phyloP scores from a whole-genome alignment of 1,284 basidiomycete species.

The Ceratobasidium theobromae region DNA sequence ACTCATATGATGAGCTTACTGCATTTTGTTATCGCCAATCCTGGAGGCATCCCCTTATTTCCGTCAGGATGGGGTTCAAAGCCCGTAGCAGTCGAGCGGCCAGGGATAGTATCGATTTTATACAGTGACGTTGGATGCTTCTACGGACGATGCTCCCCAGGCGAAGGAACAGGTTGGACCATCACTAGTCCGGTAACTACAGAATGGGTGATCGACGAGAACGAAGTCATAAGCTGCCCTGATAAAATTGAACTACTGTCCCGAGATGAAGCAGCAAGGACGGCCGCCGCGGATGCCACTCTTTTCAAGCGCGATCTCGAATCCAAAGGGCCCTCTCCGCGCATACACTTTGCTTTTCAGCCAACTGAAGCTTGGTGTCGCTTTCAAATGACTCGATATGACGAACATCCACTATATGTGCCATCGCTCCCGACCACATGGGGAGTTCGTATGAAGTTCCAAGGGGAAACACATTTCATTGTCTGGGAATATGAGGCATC shows the following conservation, averaged over 20 bases:
- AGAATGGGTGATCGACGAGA: constrained; percentile 46
- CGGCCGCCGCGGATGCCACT: constrained; percentile 11
- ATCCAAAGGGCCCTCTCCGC: constrained; percentile 35
- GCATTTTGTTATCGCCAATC: constrained; percentile 52
- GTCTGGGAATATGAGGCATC: constrained; percentile 46
- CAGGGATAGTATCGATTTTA: constrained; percentile 52
- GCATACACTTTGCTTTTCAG: constrained; percentile 47
- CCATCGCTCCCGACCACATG: constrained; percentile 5
- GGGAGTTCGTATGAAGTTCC: constrained; percentile 19
- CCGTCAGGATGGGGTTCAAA: constrained; percentile 47
- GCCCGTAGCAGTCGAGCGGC: constrained; percentile 42
- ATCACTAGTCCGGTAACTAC: constrained; percentile 49
- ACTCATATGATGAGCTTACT: constrained; percentile 56
- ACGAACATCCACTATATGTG: constrained; percentile 32
- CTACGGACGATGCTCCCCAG: constrained; percentile 53
- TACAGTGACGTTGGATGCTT: constrained; percentile 67
- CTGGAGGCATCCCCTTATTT: constrained; percentile 42
- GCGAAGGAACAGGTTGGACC: constrained; percentile 52
- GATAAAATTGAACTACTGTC: constrained; percentile 20
- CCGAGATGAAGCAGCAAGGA: constrained; percentile 30
- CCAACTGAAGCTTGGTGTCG: constrained; percentile 51
- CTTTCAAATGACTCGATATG: constrained; percentile 52
- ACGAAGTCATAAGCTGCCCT: neutral
- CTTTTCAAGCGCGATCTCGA: constrained; percentile 33
- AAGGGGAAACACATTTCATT: constrained; percentile 56